Conservation (phyloP, 345 rosid species). For the Microthlaspi erraticum region DNA sequence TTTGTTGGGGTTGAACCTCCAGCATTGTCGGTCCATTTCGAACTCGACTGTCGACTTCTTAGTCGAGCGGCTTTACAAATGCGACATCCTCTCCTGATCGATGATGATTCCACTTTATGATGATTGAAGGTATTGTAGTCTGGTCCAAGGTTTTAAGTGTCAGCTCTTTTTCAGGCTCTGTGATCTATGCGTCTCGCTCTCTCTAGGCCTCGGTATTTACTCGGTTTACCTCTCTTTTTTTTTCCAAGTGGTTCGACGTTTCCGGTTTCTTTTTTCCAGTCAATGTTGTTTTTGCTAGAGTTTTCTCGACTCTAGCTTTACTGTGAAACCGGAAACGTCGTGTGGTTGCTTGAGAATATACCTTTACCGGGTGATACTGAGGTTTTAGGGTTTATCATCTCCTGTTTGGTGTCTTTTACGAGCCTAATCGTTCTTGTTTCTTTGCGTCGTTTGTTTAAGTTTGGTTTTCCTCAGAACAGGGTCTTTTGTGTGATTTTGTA, state of each 20-base stretch:
- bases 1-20: conserved; percentile 77
- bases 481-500: conserved; percentile 36
- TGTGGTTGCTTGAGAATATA: conserved; percentile 57
- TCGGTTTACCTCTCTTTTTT: conserved; percentile 34
- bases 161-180: conserved; percentile 44
- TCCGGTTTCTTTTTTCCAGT: conserved; percentile 68
- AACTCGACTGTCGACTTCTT: conserved; percentile 57
- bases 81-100: conserved; percentile 78
- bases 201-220: conserved; percentile 31
- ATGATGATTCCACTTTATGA: background rate
- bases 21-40: conserved; percentile 76
- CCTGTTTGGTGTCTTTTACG: conserved; percentile 30
- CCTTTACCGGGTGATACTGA: conserved; percentile 50
- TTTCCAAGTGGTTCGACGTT: conserved; percentile 39
- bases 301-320: conserved; percentile 54
- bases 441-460: conserved; percentile 3
- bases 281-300: conserved; percentile 59
- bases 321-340: conserved; percentile 46
- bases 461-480: conserved; percentile 34
- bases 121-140: conserved; percentile 39
- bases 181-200: conserved; percentile 21
- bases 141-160: conserved; percentile 54
- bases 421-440: conserved; percentile 5
- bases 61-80: conserved; percentile 72
- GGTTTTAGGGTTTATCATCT: conserved; percentile 37